Base-by-base conservation (phyloP, 2,329 filamentous ascomycete species). In the Fusarium redolens region DNA sequence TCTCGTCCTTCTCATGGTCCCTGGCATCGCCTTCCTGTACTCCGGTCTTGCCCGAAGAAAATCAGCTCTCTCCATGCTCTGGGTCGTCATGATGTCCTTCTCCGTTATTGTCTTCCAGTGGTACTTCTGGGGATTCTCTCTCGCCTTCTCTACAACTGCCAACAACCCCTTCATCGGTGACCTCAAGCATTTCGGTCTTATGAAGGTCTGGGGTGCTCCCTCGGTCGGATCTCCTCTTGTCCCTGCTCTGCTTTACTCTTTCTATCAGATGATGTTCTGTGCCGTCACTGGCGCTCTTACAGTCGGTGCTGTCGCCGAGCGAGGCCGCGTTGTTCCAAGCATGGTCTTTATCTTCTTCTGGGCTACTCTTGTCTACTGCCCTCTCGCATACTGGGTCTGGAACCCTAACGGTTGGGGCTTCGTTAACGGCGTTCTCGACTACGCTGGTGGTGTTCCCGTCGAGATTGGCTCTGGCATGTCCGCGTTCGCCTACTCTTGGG, bases 261-360 rank as follows among this genome's bases (percentile, higher is more conserved):
- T 98, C 84, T 98, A 98, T 84, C 93, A 97, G 93, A 94, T 98
- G 92, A 95, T 97, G 92, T 99, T 99, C 87, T 96, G 93, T 82
- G 93, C 91, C 78, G 94, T 97, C 72, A 99, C 96, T 18, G 95
- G 91, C 59, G 95, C 94, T 63, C 97, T 99, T 78, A 90, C 97
- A 47, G 91, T 97, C 80, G 96, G 96, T 70, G 93, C 95, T 70
- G 94, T 97, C 60, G 96, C 96, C 68, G 96, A 99, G 85, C 93
- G 96, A 72, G 96, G 96, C 79, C 94, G 96, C 70, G 89, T 98
- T 67, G 89, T 98, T 41, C 96, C 96, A 28, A 93, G 93, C 82
- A 94, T 98, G 93, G 92, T 98, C 76, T 99, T 98, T 85, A 90
- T 91, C 79, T 98, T 98, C 86, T 92, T 92, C 86, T 99, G 96